Base-by-base conservation (phyloP, 2,329 filamentous ascomycete species). In the Aspergillus piperis region DNA sequence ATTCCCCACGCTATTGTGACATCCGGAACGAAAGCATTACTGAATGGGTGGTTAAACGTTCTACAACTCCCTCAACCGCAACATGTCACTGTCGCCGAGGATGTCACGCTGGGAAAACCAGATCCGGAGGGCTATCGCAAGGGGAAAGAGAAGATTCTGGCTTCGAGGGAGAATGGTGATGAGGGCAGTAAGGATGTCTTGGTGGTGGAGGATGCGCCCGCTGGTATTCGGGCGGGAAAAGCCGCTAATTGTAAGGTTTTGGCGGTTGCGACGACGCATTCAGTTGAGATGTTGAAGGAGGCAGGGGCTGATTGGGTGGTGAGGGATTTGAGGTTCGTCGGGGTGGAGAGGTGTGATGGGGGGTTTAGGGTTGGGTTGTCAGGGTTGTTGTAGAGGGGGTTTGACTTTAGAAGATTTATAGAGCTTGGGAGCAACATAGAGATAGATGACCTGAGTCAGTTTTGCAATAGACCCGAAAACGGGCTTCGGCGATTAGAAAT, bases 61-160 rank as follows among this genome's bases (percentile, higher is more conserved):
- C 44, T 59, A 10, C 32, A 44, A 4, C 38, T 59, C 17, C 57
- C 57, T n/a, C 57, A 42, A 15, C 42, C 51, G n/a, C 44, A 42
- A 7, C 44, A 55, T 19, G 44, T 49, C 13, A 59, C 42, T 5
- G 44, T 49, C 1, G 57, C 57, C 8, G 57, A 59, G 10, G 57
- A 59, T 59, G 57, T 59, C 3, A 50, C 32, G 7, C 3, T 42
- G 2, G 57, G 57, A 17, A 59, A 59, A 23, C 51, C 57, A 4
- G 51, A 59, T 36, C 57, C 57, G 6, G 57, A 59, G 15, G 57
- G 57, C 6, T 59, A 55, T 57, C 27, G 11, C n/a, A 50, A 36
- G 30, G 54, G 42, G 2, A 39, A 49, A 21, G 25, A 17, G 19
- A 36, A 27, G 13, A n/a, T 50, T n/a, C 21, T 57, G 54, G 27